These are phyloP conservation scores for Cicer yamashitae DNA, from an alignment of 306 rosid species.

Conservation along the genomic window DNA sequence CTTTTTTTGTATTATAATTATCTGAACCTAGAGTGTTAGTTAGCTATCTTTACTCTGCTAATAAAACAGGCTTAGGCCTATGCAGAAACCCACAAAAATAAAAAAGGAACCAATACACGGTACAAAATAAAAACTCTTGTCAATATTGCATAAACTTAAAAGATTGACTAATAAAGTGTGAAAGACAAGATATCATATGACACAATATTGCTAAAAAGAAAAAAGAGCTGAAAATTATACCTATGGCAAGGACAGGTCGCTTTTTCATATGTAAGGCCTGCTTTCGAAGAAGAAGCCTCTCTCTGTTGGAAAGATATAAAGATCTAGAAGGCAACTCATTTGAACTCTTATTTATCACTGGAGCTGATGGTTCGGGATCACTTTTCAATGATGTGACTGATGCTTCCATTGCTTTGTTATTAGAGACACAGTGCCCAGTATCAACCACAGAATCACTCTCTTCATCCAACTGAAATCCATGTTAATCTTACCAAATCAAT, in stretches of 20 bases:
- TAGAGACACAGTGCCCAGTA: slow-evolving; percentile 40
- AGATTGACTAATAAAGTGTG: not conserved
- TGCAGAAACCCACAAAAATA: not conserved
- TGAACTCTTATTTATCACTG: slow-evolving; percentile 42
- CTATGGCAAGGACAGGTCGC: slow-evolving; percentile 79
- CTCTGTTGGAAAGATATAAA: slow-evolving; percentile 71
- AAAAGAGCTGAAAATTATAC: slow-evolving; percentile 53
- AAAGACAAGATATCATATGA: slow-evolving; percentile 21
- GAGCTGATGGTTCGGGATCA: slow-evolving; percentile 45
- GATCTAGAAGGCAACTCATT: slow-evolving; percentile 50
- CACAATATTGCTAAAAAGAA: slow-evolving; percentile 16
- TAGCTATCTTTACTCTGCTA: slow-evolving; percentile 8
- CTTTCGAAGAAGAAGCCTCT: slow-evolving; percentile 82
- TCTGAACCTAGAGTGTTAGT: not conserved
- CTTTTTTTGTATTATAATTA: not conserved
- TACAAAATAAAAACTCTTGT: not conserved
- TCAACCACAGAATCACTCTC: slow-evolving; percentile 41
- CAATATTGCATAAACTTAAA: slow-evolving; percentile 10
- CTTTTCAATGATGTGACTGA: slow-evolving; percentile 45
- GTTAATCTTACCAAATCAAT: slow-evolving; percentile 40
- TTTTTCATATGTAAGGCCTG: slow-evolving; percentile 81
- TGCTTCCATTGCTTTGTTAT: slow-evolving; percentile 45
- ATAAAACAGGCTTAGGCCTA: slow-evolving; percentile 25
- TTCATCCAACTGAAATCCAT: slow-evolving; percentile 64
- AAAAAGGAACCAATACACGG: not conserved